Conservation (phyloP, 805 yeast genomes). For the Candida insectorum region DNA sequence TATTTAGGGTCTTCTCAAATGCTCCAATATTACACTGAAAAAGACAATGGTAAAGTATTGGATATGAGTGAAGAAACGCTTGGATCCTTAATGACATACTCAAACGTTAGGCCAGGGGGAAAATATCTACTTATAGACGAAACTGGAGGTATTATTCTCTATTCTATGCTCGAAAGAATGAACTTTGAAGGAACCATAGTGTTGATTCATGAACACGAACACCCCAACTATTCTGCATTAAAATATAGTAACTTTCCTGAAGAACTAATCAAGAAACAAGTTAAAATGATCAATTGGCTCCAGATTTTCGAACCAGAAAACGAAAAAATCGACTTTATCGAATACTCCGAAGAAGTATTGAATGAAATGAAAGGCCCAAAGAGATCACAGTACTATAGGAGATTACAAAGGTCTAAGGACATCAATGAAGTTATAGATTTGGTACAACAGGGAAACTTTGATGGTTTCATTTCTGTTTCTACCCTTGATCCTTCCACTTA, state of each 20-base stretch:
- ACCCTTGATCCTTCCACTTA: slow-evolving; percentile 68
- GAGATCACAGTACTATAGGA: slow-evolving; percentile 63
- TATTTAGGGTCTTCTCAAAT: slow-evolving; percentile 68
- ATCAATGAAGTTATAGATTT: slow-evolving; percentile 48
- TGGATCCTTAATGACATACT: slow-evolving; percentile 73
- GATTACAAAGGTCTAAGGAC: slow-evolving; percentile 54
- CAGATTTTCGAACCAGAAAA: slow-evolving; percentile 80
- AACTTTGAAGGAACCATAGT: slow-evolving; percentile 69
- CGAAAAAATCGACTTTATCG: slow-evolving; percentile 45
- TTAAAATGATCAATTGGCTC: slow-evolving; percentile 69
- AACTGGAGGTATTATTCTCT: slow-evolving; percentile 86
- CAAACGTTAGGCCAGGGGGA: slow-evolving; percentile 87
- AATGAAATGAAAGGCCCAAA: slow-evolving; percentile 55
- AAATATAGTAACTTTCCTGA: slow-evolving; percentile 63
- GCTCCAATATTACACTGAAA: slow-evolving; percentile 70
- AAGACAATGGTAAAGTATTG: slow-evolving; percentile 67
- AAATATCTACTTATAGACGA: slow-evolving; percentile 86
- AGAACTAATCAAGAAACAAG: slow-evolving; percentile 48
- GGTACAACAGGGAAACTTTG: slow-evolving; percentile 56
- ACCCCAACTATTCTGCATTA: slow-evolving; percentile 73
- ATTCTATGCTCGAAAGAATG: slow-evolving; percentile 89
- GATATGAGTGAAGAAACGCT: slow-evolving; percentile 84
- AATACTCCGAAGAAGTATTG: slow-evolving; percentile 50
- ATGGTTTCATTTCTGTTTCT: slow-evolving; percentile 70
- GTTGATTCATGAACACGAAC: slow-evolving; percentile 88